phyloP scores from a whole-genome alignment of 768 basidiomycete species.

The Dacryopinax spathularia region DNA sequence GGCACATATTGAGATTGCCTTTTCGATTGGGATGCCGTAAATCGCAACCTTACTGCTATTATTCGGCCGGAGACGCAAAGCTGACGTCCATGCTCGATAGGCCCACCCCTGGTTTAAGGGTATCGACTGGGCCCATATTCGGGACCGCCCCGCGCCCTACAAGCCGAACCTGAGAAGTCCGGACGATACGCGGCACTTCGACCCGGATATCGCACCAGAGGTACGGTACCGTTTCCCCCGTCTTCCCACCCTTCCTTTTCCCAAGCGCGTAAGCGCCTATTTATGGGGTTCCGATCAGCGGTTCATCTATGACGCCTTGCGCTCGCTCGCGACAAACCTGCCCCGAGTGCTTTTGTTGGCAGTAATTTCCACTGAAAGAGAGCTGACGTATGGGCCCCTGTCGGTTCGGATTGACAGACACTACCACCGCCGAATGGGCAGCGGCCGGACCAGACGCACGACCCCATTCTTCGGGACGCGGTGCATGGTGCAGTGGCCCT shows the following conservation, averaged over 20 bases:
- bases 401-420: slow-evolving; percentile 38
- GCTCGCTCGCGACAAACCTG: background rate
- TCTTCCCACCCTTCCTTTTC: slow-evolving; percentile 1
- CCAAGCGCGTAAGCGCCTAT: too few relatives aligned
- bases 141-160: slow-evolving; percentile 74
- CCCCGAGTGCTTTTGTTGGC: background rate
- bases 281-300: too few relatives aligned
- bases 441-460: slow-evolving; percentile 68
- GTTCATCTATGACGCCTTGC: too few relatives aligned
- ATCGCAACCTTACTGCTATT: background rate
- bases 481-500: slow-evolving; percentile 75
- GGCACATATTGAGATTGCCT: too few relatives aligned
- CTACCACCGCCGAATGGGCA: slow-evolving; percentile 80
- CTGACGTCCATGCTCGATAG: slow-evolving; percentile 26
- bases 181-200: slow-evolving; percentile 89
- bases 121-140: slow-evolving; percentile 80
- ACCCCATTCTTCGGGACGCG: slow-evolving; percentile 76
- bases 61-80: background rate
- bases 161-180: slow-evolving; percentile 66
- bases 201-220: slow-evolving; percentile 84
- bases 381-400: background rate
- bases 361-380: background rate
- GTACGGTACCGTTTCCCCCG: slow-evolving; percentile 34
- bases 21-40: background rate
- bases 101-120: slow-evolving; percentile 82